Base-by-base conservation (phyloP, 2,329 filamentous ascomycete species). In the Aspergillus pseudonomiae region DNA sequence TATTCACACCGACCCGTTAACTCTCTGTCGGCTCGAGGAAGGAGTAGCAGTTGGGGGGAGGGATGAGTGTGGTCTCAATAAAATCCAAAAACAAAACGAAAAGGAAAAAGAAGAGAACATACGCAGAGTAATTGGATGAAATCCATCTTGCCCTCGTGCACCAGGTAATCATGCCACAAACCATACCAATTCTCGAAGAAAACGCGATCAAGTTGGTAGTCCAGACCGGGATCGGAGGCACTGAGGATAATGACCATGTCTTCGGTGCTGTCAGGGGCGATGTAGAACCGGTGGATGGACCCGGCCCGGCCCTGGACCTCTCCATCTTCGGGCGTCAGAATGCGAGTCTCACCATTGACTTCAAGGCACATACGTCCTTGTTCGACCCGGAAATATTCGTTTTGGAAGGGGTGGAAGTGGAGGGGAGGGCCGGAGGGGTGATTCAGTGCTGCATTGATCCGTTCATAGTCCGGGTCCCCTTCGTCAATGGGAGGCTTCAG, bases 161-260 rank as follows among this genome's bases (percentile, higher is more conserved):
- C 54, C 21, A 57, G 34, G 34, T 36, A 41, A 36, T 57, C 54
- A 43, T 57, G 24, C 54, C 43, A 41, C 39, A 41, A 57, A 10
- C 54, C 36, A 30, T 57, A 57, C 54, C 36, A 57, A 26, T 57
- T 57, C 34, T 57, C 54, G 6, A 57, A 57, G 54, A 57, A 57
- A 9, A 57, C 43, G 24, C 34, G 39, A 28, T 57, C 54, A 16
- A 57, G 34, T 19, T 36, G 26, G 10, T 41, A 41, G 39, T 41
- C 39, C 6, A 41, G 19, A n/a, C 39, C 39, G 19, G 39, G 16
- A 4, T 41, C 39, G 6, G 39, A 41, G 39, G 39, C 39, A 41
- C 39, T 41, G 16, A 41, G 39, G 6, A 41, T 41, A 41, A 41
- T 41, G 2, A 41, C 39, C 39, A 41, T 41, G 39, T 41, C 39